Evolutionary conservation across 352 stramenopile species (phyloP), one percentile per base, ranked within the genome.

Genomic region (Thraustotheca clavata): DNA sequence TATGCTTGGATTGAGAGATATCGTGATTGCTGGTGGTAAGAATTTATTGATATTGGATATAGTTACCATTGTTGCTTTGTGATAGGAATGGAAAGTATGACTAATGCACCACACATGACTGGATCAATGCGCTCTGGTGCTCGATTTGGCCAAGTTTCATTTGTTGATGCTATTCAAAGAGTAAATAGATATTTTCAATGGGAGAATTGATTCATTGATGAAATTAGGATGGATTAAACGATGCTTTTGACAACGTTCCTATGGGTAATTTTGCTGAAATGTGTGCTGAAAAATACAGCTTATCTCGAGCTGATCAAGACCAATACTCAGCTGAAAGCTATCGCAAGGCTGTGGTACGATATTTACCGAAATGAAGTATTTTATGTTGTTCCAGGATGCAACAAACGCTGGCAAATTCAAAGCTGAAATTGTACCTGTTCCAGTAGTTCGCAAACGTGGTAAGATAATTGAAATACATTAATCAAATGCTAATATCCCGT

Each of bases 241-340:
- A 98, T 77, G 75, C 87, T 0, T 98, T 97, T 70, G 85, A 97
- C 63, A 73, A 98, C 71, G 67, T 87, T 8, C 91, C 96, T 36
- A 98, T 99, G 96, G 96, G 97, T 29, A 89, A 95, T 59, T 99
- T 96, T 72, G 96, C 87, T 9, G 96, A 99, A 70, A 92, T 91
- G 63, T 98, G 94, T 71, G 92, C 95, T 0, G 71, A 79, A 4
- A 87, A 96, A 57, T 98, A 97, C 71, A 71, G 72, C 59, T 91
- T 98, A 71, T 87, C 79, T 7, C 71, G 96, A 32, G 94, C 98
- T 55, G 94, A 98, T 63, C 96, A 99, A 75, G 97, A 99, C 73
- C 79, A 73, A 18, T 99, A 91, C 73, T 87, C 96, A 3, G 89
- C 96, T 32, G 82, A 97, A 72, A 97, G 76, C 54, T 99, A 99